Evolutionary conservation across 768 basidiomycete species (phyloP).

Genomic region (Boletus eberwhitei): DNA sequence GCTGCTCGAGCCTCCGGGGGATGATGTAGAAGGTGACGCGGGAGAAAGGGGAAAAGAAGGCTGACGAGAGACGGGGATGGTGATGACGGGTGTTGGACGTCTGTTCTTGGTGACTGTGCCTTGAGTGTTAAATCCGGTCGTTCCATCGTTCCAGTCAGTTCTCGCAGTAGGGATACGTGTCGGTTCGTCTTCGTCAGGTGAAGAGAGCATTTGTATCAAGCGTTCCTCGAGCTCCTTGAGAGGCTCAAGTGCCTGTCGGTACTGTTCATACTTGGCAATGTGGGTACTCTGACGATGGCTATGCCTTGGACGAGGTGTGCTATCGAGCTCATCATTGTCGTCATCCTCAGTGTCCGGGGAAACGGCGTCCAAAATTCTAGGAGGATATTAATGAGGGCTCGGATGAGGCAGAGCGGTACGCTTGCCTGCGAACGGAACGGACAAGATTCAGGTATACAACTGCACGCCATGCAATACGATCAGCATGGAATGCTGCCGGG

Average conservation of each 20-base stretch:
- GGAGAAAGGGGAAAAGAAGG: slow-evolving; percentile 27
- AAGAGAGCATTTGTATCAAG: slow-evolving; percentile 63
- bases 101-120: slow-evolving; percentile 32
- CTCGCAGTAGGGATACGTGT: slow-evolving; percentile 48
- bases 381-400: neutral
- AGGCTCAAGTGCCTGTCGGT: slow-evolving; percentile 62
- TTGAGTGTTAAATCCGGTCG: slow-evolving; percentile 10
- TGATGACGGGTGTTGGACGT: slow-evolving; percentile 42
- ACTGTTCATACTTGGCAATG: slow-evolving; percentile 59
- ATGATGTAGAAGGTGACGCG: slow-evolving; percentile 24
- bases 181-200: slow-evolving; percentile 63
- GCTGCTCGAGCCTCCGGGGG: slow-evolving; percentile 30
- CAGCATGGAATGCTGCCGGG: slow-evolving; percentile 71
- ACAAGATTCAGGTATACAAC: slow-evolving; percentile 89
- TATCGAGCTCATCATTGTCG: slow-evolving; percentile 55
- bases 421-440: slow-evolving; percentile 72
- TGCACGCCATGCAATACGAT: slow-evolving; percentile 81
- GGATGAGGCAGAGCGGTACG: slow-evolving; percentile 9
- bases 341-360: slow-evolving; percentile 58
- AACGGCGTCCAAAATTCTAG: slow-evolving; percentile 71
- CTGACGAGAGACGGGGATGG: slow-evolving; percentile 27
- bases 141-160: slow-evolving; percentile 38
- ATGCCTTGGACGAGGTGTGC: slow-evolving; percentile 45
- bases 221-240: slow-evolving; percentile 66
- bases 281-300: slow-evolving; percentile 42